A percentile compares a stretch with the other conserved stretches of the same genome.
Evolutionary conservation across 805 yeast genomes (phyloP).

Genomic region (Barnettozyma pratensis): DNA sequence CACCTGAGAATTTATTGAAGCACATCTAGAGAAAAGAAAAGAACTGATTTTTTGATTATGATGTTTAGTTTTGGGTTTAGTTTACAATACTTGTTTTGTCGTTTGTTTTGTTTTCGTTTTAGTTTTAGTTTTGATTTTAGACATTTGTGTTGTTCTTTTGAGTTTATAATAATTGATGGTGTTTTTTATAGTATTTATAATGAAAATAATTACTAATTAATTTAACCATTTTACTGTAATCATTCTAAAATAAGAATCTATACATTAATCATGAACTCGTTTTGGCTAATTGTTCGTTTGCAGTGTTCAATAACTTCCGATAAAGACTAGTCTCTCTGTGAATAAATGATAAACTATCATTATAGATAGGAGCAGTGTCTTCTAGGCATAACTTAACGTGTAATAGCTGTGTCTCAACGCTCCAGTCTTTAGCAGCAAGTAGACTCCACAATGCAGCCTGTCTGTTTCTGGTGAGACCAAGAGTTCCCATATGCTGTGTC

Average conservation of each 20-base stretch:
- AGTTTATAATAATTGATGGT: neutral
- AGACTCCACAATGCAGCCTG: conserved; percentile 76
- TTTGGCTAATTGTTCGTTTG: neutral
- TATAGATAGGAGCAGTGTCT: conserved; percentile 27
- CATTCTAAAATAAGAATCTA: too few relatives aligned
- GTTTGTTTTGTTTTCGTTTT: neutral
- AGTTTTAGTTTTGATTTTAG: conserved; percentile 2
- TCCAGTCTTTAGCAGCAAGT: conserved; percentile 72
- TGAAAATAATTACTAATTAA: too few relatives aligned
- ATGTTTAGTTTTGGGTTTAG: neutral
- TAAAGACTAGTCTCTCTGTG: conserved; percentile 20
- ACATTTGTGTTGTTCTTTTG: neutral
- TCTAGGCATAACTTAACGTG: conserved; percentile 29
- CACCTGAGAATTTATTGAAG: conserved; percentile 49
- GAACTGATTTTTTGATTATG: neutral
- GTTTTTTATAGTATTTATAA: neutral
- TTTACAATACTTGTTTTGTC: neutral
- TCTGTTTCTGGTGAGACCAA: conserved; percentile 58
- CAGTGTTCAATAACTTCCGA: conserved; percentile 2
- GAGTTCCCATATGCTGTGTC: conserved; percentile 32
- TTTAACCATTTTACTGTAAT: too few relatives aligned
- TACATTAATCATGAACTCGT: too few relatives aligned
- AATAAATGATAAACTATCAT: conserved; percentile 14
- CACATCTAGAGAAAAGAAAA: conserved; percentile 15
- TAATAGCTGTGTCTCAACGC: conserved; percentile 23